Conservation (phyloP, 495 filamentous ascomycete species). For the Oidiodendron maius region DNA sequence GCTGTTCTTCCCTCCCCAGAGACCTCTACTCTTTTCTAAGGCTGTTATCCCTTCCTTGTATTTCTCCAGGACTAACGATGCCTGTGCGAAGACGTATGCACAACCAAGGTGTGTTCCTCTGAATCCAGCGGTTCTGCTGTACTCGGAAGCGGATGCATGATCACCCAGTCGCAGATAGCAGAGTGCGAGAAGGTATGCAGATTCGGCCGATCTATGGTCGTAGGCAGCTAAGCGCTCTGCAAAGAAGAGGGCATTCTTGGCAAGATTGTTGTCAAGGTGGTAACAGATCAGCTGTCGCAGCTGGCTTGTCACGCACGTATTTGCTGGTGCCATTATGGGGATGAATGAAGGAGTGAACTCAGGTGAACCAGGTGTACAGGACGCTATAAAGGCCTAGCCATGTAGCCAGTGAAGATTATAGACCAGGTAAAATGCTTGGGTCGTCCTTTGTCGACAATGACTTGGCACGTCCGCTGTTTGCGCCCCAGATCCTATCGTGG, state of each 20-base stretch:
- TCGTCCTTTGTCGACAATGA: no score
- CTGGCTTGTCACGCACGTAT: slow-evolving; percentile 56
- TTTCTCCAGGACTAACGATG: slow-evolving; percentile 71
- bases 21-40: slow-evolving; percentile 64
- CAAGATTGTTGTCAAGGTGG: slow-evolving; percentile 84
- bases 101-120: slow-evolving; percentile 76
- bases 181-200: slow-evolving; percentile 73
- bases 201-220: slow-evolving; percentile 72
- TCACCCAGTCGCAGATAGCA: slow-evolving; percentile 80
- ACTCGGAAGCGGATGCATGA: slow-evolving; percentile 59
- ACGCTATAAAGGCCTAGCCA: slow-evolving; percentile 21
- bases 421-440: not conserved
- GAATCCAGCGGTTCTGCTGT: slow-evolving; percentile 54
- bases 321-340: slow-evolving; percentile 63
- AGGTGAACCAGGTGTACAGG: slow-evolving; percentile 5
- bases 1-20: slow-evolving; percentile 66
- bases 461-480: no score
- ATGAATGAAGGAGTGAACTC: slow-evolving; percentile 2
- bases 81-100: slow-evolving; percentile 85
- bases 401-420: slow-evolving; percentile 8
- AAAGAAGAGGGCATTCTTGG: slow-evolving; percentile 86
- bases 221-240: slow-evolving; percentile 79
- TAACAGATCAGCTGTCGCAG: slow-evolving; percentile 84
- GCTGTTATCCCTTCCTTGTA: slow-evolving; percentile 74
- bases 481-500: no score